phyloP scores from a whole-genome alignment of 495 filamentous ascomycete genomes.

The Peziza echinospora region DNA sequence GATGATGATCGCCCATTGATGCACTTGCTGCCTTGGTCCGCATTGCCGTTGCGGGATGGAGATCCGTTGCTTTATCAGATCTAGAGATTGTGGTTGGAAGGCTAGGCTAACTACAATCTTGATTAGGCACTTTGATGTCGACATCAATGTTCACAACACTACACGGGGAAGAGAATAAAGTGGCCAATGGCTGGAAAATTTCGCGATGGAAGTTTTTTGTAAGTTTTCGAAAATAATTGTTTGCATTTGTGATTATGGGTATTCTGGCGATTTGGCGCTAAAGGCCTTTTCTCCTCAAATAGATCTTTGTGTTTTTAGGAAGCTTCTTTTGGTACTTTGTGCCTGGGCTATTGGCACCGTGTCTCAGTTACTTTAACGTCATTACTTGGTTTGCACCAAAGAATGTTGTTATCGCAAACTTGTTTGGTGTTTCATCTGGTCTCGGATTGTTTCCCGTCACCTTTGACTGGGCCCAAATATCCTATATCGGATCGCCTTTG shows the following conservation, averaged over 20 bases:
- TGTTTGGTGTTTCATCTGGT: conserved; percentile 70
- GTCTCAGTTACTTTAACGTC: conserved; percentile 74
- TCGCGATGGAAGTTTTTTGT: conserved; percentile 69
- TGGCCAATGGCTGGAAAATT: conserved; percentile 65
- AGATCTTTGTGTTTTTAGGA: conserved; percentile 33
- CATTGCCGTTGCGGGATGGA: too few relatives aligned
- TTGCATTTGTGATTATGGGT: too few relatives aligned
- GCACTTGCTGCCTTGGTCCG: too few relatives aligned
- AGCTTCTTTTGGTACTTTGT: conserved; percentile 63
- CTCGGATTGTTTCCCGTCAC: conserved; percentile 71
- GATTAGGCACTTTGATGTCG: conserved; percentile 49
- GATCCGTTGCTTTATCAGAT: not conserved
- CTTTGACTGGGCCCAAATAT: conserved; percentile 86
- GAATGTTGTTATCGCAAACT: conserved; percentile 53
- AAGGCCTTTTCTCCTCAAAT: conserved; percentile 5
- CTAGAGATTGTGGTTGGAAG: not conserved
- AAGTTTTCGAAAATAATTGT: too few relatives aligned
- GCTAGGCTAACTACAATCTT: too few relatives aligned
- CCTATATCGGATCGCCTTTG: conserved; percentile 72
- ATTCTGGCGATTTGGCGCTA: too few relatives aligned
- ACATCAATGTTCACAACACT: conserved; percentile 70
- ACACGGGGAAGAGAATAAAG: conserved; percentile 57
- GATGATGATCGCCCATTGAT: too few relatives aligned
- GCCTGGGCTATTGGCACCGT: conserved; percentile 66
- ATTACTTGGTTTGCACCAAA: conserved; percentile 76